Base-by-base conservation (phyloP, 495 filamentous ascomycete genomes). In the Parmelia sp. region DNA sequence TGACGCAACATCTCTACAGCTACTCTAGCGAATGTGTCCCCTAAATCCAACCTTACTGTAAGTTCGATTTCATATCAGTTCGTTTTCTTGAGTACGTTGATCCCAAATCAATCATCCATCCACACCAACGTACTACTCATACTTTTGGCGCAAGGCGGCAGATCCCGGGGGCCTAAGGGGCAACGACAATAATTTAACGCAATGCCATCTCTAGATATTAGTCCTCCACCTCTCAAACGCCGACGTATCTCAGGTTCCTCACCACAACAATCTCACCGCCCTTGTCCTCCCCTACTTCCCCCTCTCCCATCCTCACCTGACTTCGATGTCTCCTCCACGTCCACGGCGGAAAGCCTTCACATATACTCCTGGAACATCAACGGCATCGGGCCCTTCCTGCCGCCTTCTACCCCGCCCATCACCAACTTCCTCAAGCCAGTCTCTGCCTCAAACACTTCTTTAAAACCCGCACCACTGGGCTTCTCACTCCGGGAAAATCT, bases 341-440 rank as follows among this genome's bases (percentile, higher is more conserved):
- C 40, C 11, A 12, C 8, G 2, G 58, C 5, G 1, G 23, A 31
- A 14, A 21, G 29, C 33, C 62, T 78, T 0, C 71, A 71, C 31
- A 63, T 83, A 21, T 79, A 77, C 62, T 76, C 77, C 0, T 82
- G 80, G 79, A 83, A 83, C 62, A 73, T 83, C 63, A 83, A 83
- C 69, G 79, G 81, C 60, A 77, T 83, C 15, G 53, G 57, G 3
- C 72, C 78, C 0, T 80, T 79, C 42, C 69, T 82, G 2, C 69
- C 68, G 0, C 29, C 33, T 60, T 74, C 65, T 44, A 65, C 51
- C 65, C 73, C 27, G 1, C 49, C 60, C 21, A 81, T 83, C 40
- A 77, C 75, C 3, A 73, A 70, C 29, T 82, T 77, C 69, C 80
- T 83, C 66, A 66, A 58, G 59, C 59, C 44, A 61, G 57, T 49